Percentiles rank a stretch among this genome's conserved stretches.
Conservation (phyloP, 139 green algal genomes). For the Chlamydomonas urium region DNA sequence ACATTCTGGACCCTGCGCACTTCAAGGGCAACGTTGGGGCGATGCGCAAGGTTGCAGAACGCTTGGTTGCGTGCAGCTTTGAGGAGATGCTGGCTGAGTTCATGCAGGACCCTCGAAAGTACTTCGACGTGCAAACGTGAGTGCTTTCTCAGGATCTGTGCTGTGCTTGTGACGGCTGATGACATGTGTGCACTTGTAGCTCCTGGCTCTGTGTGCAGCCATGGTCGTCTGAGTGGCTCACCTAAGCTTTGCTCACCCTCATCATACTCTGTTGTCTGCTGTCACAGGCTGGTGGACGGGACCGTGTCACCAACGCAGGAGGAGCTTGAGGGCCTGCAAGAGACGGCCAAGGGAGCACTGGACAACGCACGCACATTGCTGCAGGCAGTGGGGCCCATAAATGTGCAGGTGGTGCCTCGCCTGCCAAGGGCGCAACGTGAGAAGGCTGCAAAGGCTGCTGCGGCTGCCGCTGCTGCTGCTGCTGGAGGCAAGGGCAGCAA, state of each 20-base stretch:
- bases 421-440: no score
- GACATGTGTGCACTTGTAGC: no score
- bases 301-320: neutral
- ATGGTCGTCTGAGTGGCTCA: no score
- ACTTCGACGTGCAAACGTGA: neutral
- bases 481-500: no score
- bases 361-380: constrained; percentile 6
- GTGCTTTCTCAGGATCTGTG: no score
- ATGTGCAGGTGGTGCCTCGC: neutral
- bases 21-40: constrained; percentile 4
- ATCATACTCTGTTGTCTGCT: no score
- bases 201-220: no score
- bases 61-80: constrained; percentile 5
- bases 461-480: no score
- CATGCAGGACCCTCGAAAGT: neutral
- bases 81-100: neutral
- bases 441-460: no score
- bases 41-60: constrained; percentile 12
- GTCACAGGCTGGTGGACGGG: neutral
- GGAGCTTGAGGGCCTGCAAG: neutral
- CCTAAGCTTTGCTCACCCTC: no score
- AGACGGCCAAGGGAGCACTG: neutral
- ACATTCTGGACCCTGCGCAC: constrained; percentile 14
- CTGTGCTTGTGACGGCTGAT: no score
- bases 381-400: constrained; percentile 11